phyloP scores from a whole-genome alignment of 2,329 filamentous ascomycete species.

The Trichoderma cornu-damae region DNA sequence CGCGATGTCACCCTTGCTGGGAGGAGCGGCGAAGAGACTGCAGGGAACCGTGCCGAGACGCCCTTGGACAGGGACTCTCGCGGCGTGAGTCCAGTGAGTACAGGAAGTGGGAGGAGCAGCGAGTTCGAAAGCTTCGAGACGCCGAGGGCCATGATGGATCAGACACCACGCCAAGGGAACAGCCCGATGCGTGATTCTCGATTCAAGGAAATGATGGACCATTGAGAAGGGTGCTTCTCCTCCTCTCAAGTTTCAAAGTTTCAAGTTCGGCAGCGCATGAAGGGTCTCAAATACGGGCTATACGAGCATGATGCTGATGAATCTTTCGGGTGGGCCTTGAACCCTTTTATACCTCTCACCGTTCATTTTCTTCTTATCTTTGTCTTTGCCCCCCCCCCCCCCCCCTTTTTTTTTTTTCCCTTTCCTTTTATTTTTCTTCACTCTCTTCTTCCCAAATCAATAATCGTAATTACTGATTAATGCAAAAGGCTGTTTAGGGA shows the following conservation, averaged over 20 bases:
- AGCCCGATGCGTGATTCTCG: conserved; percentile 54
- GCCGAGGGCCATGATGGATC: conserved; percentile 35
- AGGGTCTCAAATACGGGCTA: neutral
- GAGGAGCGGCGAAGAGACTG: conserved; percentile 26
- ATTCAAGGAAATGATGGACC: conserved; percentile 53
- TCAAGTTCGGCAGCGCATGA: neutral
- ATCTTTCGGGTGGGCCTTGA: neutral
- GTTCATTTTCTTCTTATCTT: neutral
- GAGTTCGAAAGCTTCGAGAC: conserved; percentile 31
- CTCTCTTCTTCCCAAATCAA: neutral
- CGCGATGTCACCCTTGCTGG: conserved; percentile 45
- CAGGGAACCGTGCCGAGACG: conserved; percentile 20
- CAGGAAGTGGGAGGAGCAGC: conserved; percentile 10
- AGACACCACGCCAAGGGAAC: conserved; percentile 36
- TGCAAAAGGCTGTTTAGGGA: neutral
- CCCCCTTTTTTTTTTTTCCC: neutral
- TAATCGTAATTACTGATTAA: neutral
- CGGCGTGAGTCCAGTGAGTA: conserved; percentile 37
- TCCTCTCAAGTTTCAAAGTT: neutral
- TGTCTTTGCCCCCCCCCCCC: neutral
- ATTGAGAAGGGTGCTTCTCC: conserved; percentile 19
- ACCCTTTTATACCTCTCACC: neutral
- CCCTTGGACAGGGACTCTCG: conserved; percentile 27
- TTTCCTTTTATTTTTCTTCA: neutral
- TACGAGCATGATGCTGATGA: neutral